Evolutionary conservation across 202 grass and related monocot species (phyloP).

Genomic region (Zizania palustris): DNA sequence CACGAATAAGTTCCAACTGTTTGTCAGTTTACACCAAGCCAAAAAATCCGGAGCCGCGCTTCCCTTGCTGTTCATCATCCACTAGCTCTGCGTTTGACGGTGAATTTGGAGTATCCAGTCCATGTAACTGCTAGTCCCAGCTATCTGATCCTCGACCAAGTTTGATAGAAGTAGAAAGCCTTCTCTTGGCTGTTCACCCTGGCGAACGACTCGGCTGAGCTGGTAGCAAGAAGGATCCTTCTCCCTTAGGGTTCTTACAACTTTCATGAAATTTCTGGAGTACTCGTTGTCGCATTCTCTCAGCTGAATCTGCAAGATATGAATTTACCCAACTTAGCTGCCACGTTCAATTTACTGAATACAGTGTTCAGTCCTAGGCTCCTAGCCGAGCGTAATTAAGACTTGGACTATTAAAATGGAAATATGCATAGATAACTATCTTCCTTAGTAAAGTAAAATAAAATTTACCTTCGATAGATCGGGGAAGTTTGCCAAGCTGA

Average conservation of each 20-base stretch:
- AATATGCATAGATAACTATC: neutral
- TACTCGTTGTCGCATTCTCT: constrained; percentile 53
- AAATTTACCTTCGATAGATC: constrained; percentile 82
- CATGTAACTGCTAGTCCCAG: constrained; percentile 65
- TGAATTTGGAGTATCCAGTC: constrained; percentile 90
- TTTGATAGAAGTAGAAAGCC: constrained; percentile 78
- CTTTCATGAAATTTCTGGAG: constrained; percentile 64
- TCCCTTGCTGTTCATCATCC: constrained; percentile 2
- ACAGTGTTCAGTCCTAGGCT: neutral
- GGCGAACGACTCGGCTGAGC: constrained; percentile 69
- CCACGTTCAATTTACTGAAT: constrained; percentile 6
- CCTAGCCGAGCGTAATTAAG: neutral
- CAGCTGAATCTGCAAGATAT: constrained; percentile 59
- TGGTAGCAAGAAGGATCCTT: constrained; percentile 71
- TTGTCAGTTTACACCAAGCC: constrained; percentile 27
- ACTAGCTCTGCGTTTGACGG: constrained; percentile 87
- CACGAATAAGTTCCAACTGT: constrained; percentile 10
- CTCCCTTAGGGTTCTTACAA: constrained; percentile 59
- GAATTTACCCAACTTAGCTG: neutral
- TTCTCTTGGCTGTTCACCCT: constrained; percentile 95
- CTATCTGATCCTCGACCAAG: constrained; percentile 84
- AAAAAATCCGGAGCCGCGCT: constrained; percentile 41
- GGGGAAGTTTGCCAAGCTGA: constrained; percentile 61
- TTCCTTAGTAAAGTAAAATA: neutral
- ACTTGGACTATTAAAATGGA: neutral